These are phyloP conservation scores for Russula sp. DNA, from an alignment of 768 basidiomycete species.

Conservation along the genomic window DNA sequence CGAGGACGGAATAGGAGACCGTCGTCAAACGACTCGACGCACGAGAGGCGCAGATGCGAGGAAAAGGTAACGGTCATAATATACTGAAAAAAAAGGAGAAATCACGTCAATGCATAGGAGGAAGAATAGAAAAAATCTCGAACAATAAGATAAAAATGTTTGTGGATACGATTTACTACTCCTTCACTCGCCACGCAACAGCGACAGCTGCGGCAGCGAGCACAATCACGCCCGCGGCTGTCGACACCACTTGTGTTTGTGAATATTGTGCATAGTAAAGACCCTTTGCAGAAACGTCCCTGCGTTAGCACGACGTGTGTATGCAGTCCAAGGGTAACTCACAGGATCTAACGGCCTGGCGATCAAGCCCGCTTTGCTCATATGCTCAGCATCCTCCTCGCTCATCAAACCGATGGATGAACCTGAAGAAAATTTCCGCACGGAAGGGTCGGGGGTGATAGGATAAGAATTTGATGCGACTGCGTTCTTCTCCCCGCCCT, in stretches of 20 bases:
- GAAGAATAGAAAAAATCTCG: conserved; percentile 14
- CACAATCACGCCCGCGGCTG: conserved; percentile 30
- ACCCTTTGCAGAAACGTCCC: not conserved
- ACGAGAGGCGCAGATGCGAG: conserved; percentile 10
- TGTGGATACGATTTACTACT: conserved; percentile 15
- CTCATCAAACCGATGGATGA: conserved; percentile 25
- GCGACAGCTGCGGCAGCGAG: conserved; percentile 30
- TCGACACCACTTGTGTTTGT: conserved; percentile 25
- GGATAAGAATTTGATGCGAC: conserved; percentile 21
- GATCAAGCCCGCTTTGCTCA: conserved; percentile 15
- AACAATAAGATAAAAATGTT: conserved; percentile 28
- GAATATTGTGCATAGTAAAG: conserved; percentile 16
- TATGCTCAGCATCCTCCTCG: conserved; percentile 23
- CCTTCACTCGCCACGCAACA: conserved; percentile 30
- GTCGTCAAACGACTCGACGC: conserved; percentile 7
- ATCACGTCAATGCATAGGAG: conserved; percentile 22
- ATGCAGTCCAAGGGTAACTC: not conserved
- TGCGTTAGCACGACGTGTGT: not conserved
- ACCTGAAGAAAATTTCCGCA: conserved; percentile 29
- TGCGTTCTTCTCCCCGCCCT: conserved; percentile 20
- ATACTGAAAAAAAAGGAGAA: conserved; percentile 26
- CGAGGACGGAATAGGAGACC: conserved; percentile 11
- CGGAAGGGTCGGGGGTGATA: conserved; percentile 29
- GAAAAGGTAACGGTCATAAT: conserved; percentile 18
- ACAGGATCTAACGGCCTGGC: conserved; percentile 17